Base-by-base conservation (phyloP, 2,329 filamentous ascomycete genomes). In the Zymoseptoria tritici region DNA sequence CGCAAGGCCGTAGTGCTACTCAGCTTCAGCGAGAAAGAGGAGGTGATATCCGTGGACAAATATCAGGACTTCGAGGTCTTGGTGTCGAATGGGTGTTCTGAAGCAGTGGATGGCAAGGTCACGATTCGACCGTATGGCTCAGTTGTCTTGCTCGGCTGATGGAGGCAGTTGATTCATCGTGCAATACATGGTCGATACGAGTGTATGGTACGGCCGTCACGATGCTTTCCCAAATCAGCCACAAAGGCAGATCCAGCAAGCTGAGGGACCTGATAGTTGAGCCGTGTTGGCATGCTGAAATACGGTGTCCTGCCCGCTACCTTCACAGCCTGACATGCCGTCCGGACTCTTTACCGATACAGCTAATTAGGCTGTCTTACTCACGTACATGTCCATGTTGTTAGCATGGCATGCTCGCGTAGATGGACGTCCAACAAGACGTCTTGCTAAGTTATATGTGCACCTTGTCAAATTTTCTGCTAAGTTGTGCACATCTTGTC, bases 1-100 rank as follows among this genome's bases (percentile, higher is more conserved):
- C 11, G 24, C 9, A 49, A 60, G 54, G 72, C 72, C 9, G 57
- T 66, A 4, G 65, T 69, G n/a, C 42, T 66, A 56, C 59, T 68
- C 16, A 69, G 68, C 52, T 83, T 82, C 66, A 79, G 77, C 0
- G 72, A 68, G 1, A 67, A 74, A 21, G 68, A 69, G 20, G 72
- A 73, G 51, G 59, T 46, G 19, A 52, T 66, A 3, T 51, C 59
- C 13, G 57, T 60, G 6, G 54, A 53, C 9, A 60, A 62, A 49
- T 66, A 63, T 36, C 52, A 54, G 4, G 31, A 24, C 22, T 20
- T 24, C 16, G 21, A 54, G 21, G 62, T 62, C 16, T 26, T 66
- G 49, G 51, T 59, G 0, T 66, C 63, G 21, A 68, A 68, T 52
- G 63, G 64, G 9, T 61, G 61, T 50, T 11, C 26, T 19, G 51